Evolutionary conservation across 805 yeast species (phyloP).

Genomic region (Ogataea ganodermae): DNA sequence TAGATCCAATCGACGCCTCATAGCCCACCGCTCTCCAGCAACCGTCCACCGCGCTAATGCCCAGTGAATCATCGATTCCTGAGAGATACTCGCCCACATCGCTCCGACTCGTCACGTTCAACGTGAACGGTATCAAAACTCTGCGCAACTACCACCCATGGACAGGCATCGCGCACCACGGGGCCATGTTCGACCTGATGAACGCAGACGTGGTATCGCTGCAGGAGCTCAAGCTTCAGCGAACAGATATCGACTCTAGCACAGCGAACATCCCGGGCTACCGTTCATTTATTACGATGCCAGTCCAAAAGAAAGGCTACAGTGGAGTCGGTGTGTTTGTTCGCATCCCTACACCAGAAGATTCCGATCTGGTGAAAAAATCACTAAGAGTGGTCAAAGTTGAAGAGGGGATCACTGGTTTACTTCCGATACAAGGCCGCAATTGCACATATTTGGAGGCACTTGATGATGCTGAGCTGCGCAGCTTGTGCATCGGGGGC

Average conservation of each 20-base stretch:
- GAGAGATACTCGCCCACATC: constrained; percentile 14
- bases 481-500: constrained; percentile 61
- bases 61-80: constrained; percentile 12
- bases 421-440: constrained; percentile 32
- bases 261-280: constrained; percentile 53
- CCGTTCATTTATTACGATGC: constrained; percentile 67
- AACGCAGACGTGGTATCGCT: constrained; percentile 78
- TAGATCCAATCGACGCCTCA: too few relatives aligned
- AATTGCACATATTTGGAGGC: constrained; percentile 32
- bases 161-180: constrained; percentile 49
- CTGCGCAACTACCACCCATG: constrained; percentile 84
- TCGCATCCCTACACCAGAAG: constrained; percentile 48
- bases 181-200: constrained; percentile 52
- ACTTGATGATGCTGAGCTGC: constrained; percentile 11
- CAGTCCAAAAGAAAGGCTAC: constrained; percentile 73
- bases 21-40: too few relatives aligned
- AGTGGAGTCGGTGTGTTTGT: constrained; percentile 90
- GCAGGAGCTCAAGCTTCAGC: constrained; percentile 79
- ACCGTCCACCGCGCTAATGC: too few relatives aligned
- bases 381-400: constrained; percentile 63
- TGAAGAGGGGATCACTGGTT: constrained; percentile 92
- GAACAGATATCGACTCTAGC: constrained; percentile 42
- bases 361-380: constrained; percentile 37
- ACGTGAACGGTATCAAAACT: constrained; percentile 82
- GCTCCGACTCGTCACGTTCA: constrained; percentile 53